These are phyloP conservation scores for Annulohypoxylon truncatum DNA, from an alignment of 2,329 filamentous ascomycete species.

Conservation along the genomic window DNA sequence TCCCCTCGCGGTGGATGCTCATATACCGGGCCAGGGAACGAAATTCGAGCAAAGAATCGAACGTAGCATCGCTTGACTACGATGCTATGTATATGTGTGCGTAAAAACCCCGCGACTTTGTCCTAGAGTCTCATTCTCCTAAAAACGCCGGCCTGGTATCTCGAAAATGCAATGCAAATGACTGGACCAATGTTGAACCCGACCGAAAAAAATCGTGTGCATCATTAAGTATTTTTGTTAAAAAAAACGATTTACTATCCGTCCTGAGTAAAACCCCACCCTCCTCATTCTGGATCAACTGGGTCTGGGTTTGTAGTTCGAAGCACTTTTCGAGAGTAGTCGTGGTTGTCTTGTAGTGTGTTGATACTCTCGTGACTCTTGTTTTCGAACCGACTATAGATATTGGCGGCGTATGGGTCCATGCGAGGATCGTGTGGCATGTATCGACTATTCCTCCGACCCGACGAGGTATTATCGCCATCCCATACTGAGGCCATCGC, in stretches of 20 bases:
- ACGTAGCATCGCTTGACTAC: conserved; percentile 34
- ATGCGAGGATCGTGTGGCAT: conserved; percentile 72
- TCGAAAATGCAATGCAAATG: conserved; percentile 55
- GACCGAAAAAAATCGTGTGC: conserved; percentile 49
- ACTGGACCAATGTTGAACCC: conserved; percentile 47
- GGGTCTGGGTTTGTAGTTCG: conserved; percentile 73
- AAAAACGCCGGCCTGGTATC: conserved; percentile 61
- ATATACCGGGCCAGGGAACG: conserved; percentile 37
- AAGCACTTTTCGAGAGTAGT: conserved; percentile 73
- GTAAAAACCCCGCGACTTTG: conserved; percentile 38
- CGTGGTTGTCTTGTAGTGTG: conserved; percentile 72
- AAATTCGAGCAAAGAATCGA: conserved; percentile 37
- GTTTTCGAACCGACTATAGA: conserved; percentile 65
- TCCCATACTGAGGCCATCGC: conserved; percentile 58
- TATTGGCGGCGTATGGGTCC: conserved; percentile 68
- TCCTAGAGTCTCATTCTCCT: conserved; percentile 43
- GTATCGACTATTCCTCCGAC: conserved; percentile 64
- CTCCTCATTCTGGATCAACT: conserved; percentile 47
- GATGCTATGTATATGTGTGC: conserved; percentile 40
- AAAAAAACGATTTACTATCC: conserved; percentile 15
- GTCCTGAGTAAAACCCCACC: conserved; percentile 8
- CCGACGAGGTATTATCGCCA: conserved; percentile 53
- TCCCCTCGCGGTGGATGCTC: conserved; percentile 30
- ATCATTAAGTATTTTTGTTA: conserved; percentile 42
- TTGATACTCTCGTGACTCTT: conserved; percentile 73